Evolutionary conservation across 2,329 filamentous ascomycete species (phyloP), one percentile per base, ranked within the genome.

Genomic region (Aspergillus sp.): DNA sequence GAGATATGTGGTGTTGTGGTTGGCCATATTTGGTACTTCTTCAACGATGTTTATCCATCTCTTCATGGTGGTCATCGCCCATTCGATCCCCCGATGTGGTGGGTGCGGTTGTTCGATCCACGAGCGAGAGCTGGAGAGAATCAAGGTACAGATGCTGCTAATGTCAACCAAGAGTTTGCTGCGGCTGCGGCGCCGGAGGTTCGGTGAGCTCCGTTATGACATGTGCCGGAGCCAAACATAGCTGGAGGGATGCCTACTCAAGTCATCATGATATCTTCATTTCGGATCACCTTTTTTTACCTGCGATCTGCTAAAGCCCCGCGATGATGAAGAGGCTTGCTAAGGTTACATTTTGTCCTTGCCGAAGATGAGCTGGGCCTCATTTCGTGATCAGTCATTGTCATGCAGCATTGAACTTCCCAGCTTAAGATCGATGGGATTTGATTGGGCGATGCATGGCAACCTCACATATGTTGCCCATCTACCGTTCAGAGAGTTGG

Each of bases 11-110:
- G 95, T 4, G 91, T 97, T 15, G 86, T 95, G 9, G 93, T 98
- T 40, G 95, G 95, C 9, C 95, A 99, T 76, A 83, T 98, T 41
- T 98, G 93, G 89, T 99, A 98, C 75, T 99, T 97, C 79, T 97
- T 98, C 75, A 90, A 88, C 59, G 95, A 99, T 73, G 93, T 99
- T 15, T 99, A 96, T 75, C 95, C 95, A 3, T 90, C 92, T 3
- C 84, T 97, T 44, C 90, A 97, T 75, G 87, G 89, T 62, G 91
- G 91, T 17, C 88, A 89, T 52, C 84, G 90, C 56, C 95, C 95
- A 0, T 81, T 99, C 48, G 93, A 96, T 67, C 93, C 95, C 39
- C 95, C 95, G 0, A 78, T 80, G 58, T 97, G 91, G 88, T 99
- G 93, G 93, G 84, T 90, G 57, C 84, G 92, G 43, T 70, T 98